These are phyloP conservation scores for Aspergillus sp. DNA, from an alignment of 2,329 filamentous ascomycete species.

Conservation along the genomic window DNA sequence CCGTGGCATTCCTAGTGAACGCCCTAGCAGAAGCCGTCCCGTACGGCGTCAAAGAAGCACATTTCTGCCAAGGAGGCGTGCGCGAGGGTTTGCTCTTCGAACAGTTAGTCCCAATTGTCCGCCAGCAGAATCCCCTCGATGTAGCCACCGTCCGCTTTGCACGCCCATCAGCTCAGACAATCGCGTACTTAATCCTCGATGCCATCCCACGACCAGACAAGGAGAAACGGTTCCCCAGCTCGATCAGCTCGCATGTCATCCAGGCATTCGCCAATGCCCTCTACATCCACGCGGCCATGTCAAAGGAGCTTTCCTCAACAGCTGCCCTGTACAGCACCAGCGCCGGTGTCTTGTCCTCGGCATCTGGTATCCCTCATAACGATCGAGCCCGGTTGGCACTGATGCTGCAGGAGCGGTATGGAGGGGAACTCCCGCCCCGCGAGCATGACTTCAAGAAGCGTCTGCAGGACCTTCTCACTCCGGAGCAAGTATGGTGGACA, in stretches of 20 bases:
- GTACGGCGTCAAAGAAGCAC: constrained; percentile 61
- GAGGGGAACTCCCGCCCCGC: constrained; percentile 28
- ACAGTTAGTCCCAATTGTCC: constrained; percentile 56
- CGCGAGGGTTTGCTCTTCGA: constrained; percentile 77
- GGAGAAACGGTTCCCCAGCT: constrained; percentile 28
- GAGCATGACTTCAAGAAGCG: constrained; percentile 23
- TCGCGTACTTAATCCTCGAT: constrained; percentile 46
- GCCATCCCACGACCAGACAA: constrained; percentile 28
- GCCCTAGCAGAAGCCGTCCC: constrained; percentile 69
- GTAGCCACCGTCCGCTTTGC: constrained; percentile 55
- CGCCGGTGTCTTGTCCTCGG: constrained; percentile 48
- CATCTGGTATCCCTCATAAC: constrained; percentile 28
- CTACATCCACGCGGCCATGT: constrained; percentile 48
- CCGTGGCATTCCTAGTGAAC: constrained; percentile 75
- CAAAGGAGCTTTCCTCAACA: constrained; percentile 56
- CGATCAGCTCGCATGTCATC: constrained; percentile 46
- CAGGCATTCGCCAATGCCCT: constrained; percentile 57
- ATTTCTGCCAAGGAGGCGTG: constrained; percentile 84
- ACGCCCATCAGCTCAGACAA: constrained; percentile 40
- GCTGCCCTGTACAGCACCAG: constrained; percentile 70
- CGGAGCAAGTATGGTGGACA: too few species aligned
- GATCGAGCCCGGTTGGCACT: constrained; percentile 30
- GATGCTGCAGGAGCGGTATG: constrained; percentile 29
- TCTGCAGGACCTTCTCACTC: too few species aligned
- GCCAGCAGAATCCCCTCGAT: constrained; percentile 63